phyloP scores from a whole-genome alignment of 2,329 filamentous ascomycete species.

The Sclerotinia borealis region DNA sequence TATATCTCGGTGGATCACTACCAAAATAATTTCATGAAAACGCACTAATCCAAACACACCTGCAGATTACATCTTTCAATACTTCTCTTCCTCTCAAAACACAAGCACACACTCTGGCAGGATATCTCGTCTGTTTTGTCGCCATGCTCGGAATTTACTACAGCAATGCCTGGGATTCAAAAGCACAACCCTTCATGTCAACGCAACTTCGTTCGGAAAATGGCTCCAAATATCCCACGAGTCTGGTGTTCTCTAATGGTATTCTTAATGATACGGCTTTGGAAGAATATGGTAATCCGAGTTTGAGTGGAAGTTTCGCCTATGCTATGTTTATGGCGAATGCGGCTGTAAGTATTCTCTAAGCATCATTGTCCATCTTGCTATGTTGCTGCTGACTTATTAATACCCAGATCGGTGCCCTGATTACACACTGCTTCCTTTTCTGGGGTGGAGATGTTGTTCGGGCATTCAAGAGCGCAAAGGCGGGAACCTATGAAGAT shows the following conservation, averaged over 20 bases:
- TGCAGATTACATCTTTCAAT: constrained; percentile 46
- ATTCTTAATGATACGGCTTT: constrained; percentile 40
- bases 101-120: constrained; percentile 42
- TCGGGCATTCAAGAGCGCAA: constrained; percentile 42
- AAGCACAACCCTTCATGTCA: constrained; percentile 39
- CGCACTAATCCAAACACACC: constrained; percentile 1
- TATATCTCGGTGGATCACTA: not conserved
- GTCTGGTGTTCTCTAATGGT: constrained; percentile 36
- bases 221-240: constrained; percentile 39
- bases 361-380: not conserved
- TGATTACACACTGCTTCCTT: constrained; percentile 45
- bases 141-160: constrained; percentile 44
- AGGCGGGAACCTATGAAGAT: constrained; percentile 37
- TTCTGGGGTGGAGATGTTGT: constrained; percentile 52
- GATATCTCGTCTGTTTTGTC: constrained; percentile 43
- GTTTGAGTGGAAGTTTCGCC: constrained; percentile 44
- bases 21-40: not conserved
- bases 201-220: constrained; percentile 36
- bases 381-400: constrained; percentile 6
- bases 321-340: constrained; percentile 52
- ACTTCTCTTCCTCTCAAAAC: constrained; percentile 48
- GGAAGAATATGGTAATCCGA: constrained; percentile 40
- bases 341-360: constrained; percentile 40
- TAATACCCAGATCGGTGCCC: constrained; percentile 44
- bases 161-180: constrained; percentile 37